Conservation (phyloP, 116 monocot genomes). For the Trichopus zeylanicus region DNA sequence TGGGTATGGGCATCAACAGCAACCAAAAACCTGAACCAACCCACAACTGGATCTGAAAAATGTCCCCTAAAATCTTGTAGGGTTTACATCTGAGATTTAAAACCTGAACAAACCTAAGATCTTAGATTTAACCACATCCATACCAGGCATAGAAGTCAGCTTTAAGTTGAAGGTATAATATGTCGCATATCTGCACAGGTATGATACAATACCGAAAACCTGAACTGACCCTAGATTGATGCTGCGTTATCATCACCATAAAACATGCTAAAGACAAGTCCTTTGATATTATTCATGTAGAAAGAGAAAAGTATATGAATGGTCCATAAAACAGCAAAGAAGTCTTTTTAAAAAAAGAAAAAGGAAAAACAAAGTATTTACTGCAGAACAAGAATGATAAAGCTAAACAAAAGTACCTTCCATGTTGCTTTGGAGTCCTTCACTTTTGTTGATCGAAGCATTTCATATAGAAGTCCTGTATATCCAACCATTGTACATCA, state of each 20-base stretch:
- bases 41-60: too few species aligned
- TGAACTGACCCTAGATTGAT: too few species aligned
- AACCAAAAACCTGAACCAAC: too few species aligned
- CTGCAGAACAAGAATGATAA: background rate
- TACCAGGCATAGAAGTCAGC: too few species aligned
- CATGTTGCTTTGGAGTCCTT: slow-evolving; percentile 60
- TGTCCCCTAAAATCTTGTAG: too few species aligned
- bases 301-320: background rate
- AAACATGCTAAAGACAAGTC: background rate
- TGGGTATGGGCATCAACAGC: too few species aligned
- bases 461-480: slow-evolving; percentile 59
- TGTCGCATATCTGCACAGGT: too few species aligned
- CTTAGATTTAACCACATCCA: too few species aligned
- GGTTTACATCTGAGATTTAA: too few species aligned
- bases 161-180: too few species aligned
- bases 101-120: too few species aligned
- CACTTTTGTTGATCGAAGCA: slow-evolving; percentile 53
- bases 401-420: slow-evolving; percentile 38
- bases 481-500: background rate
- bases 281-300: background rate
- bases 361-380: background rate
- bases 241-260: background rate
- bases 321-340: background rate
- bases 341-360: background rate
- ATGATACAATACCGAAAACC: too few species aligned